Evolutionary conservation across 257 asterid species (phyloP).

Genomic region (Solanum sejunctum): DNA sequence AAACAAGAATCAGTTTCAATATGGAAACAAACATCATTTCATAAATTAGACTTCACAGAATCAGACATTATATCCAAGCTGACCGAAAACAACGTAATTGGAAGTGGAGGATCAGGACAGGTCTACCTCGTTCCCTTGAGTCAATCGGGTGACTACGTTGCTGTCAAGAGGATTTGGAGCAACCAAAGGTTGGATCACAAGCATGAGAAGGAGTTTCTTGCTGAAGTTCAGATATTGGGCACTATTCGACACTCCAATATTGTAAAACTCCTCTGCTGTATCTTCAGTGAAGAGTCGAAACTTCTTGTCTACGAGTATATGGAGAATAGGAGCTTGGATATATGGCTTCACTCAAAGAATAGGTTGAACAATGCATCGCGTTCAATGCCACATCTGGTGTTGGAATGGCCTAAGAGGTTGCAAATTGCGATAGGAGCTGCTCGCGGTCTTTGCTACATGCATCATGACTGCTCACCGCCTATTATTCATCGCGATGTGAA

Average conservation of each 20-base stretch:
- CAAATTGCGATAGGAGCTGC: conserved; percentile 28
- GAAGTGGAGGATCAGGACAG: conserved; percentile 81
- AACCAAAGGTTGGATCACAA: conserved; percentile 29
- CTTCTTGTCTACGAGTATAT: conserved; percentile 72
- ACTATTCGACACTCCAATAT: conserved; percentile 61
- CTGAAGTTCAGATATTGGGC: conserved; percentile 65
- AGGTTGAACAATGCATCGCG: conserved; percentile 12
- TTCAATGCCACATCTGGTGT: conserved; percentile 20
- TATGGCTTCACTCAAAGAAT: conserved; percentile 52
- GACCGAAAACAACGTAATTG: conserved; percentile 43
- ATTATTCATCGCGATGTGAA: conserved; percentile 48
- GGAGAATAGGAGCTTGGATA: conserved; percentile 71
- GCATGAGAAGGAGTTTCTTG: conserved; percentile 48
- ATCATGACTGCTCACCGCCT: conserved; percentile 21
- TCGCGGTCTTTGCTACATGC: conserved; percentile 28
- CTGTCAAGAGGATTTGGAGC: conserved; percentile 68
- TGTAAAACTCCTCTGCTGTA: conserved; percentile 69
- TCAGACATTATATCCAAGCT: conserved; percentile 37
- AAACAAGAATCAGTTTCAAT: conserved; percentile 21
- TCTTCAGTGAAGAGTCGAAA: conserved; percentile 41
- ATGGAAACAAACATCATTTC: conserved; percentile 78
- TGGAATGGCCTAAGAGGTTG: conserved; percentile 30
- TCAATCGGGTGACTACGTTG: conserved; percentile 35
- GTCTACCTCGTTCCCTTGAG: conserved; percentile 56
- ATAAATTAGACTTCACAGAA: conserved; percentile 57